Percentiles rank a stretch among this genome's conserved stretches.
Conservation (phyloP, 2,329 filamentous ascomycete species). For the Aspergillus brasiliensis region DNA sequence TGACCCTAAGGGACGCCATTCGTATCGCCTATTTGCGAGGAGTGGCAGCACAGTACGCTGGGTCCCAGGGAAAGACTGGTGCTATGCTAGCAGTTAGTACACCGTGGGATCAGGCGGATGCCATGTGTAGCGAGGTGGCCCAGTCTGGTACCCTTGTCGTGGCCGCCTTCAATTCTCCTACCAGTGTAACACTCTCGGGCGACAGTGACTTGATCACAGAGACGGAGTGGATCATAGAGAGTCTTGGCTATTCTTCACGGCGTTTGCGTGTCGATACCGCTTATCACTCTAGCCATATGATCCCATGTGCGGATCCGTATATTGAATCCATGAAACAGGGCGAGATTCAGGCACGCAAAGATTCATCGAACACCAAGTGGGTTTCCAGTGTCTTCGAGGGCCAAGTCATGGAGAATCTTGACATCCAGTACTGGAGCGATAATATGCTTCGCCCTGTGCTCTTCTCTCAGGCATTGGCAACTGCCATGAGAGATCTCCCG, state of each 20-base stretch:
- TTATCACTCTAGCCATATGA: slow-evolving; percentile 25
- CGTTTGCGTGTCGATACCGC: slow-evolving; percentile 18
- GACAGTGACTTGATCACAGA: slow-evolving; percentile 3
- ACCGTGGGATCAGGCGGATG: slow-evolving; percentile 11
- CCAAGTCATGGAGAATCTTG: neutral
- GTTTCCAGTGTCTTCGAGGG: slow-evolving; percentile 10
- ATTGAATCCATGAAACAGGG: neutral
- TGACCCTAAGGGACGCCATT: slow-evolving; percentile 19
- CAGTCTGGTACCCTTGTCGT: neutral
- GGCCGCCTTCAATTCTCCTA: slow-evolving; percentile 3
- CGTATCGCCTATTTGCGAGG: slow-evolving; percentile 18
- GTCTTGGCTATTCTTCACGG: neutral
- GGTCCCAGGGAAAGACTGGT: neutral
- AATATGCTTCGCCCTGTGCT: slow-evolving; percentile 28
- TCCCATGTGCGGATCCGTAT: slow-evolving; percentile 9
- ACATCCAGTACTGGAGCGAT: slow-evolving; percentile 22
- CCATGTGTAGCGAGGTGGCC: neutral
- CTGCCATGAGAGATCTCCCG: slow-evolving; percentile 13
- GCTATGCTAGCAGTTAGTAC: slow-evolving; percentile 17
- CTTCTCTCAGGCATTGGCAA: slow-evolving; percentile 15
- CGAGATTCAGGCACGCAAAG: neutral
- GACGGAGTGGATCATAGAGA: slow-evolving; percentile 8
- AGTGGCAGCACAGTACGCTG: neutral
- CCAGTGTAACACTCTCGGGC: slow-evolving; percentile 10
- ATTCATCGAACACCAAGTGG: slow-evolving; percentile 5